phyloP scores from a whole-genome alignment of 1,139 yeast genomes.

The Kazachstania sp. region DNA sequence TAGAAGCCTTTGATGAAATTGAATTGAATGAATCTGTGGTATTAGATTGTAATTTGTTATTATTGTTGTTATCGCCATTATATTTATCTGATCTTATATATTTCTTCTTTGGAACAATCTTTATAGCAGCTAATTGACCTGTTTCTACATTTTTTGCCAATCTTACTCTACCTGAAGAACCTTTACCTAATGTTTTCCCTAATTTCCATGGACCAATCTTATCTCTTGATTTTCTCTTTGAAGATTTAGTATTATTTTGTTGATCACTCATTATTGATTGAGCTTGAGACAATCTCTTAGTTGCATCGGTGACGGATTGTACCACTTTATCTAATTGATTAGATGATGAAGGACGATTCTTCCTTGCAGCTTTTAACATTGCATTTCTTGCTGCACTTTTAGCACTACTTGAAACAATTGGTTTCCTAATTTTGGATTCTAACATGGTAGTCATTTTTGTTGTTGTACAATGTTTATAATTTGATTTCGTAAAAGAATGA shows the following conservation, averaged over 20 bases:
- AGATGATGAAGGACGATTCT: background rate
- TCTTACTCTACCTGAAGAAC: constrained; percentile 73
- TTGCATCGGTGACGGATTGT: constrained; percentile 48
- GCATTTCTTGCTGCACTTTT: constrained; percentile 25
- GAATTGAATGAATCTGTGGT: constrained; percentile 7
- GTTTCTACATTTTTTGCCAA: constrained; percentile 60
- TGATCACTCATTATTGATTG: constrained; percentile 11
- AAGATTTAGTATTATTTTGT: constrained; percentile 18
- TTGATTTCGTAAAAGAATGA: constrained; percentile 10
- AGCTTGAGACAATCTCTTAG: constrained; percentile 51
- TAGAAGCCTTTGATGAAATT: constrained; percentile 10
- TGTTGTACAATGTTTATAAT: background rate
- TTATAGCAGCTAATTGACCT: constrained; percentile 74
- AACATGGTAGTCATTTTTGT: background rate
- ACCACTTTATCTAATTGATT: constrained; percentile 30
- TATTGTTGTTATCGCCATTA: background rate
- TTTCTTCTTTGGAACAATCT: constrained; percentile 55
- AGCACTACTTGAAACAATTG: constrained; percentile 9
- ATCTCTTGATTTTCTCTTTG: constrained; percentile 29
- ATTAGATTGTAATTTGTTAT: background rate
- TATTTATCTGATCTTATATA: constrained; percentile 9
- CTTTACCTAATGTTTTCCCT: constrained; percentile 72
- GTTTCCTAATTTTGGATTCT: constrained; percentile 3
- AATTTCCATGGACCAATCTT: constrained; percentile 71
- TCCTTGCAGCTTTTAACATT: constrained; percentile 12